A percentile compares a stretch with the other conserved stretches of the same genome.
Conservation (phyloP, 139 green algal genomes). For the Micractinium conductrix region DNA sequence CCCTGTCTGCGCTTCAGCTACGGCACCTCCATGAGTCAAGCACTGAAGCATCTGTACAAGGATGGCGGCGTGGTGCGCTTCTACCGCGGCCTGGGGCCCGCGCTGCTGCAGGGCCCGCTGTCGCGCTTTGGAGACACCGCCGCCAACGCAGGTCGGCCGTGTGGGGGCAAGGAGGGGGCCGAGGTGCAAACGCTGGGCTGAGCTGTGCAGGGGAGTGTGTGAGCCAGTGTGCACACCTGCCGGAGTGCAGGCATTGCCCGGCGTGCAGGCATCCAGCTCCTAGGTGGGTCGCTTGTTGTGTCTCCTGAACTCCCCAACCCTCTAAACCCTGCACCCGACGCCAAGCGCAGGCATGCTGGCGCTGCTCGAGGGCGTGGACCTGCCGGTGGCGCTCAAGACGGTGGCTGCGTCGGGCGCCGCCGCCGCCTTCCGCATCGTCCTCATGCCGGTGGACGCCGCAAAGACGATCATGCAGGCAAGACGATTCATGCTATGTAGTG, state of each 20-base stretch:
- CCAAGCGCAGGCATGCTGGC: constrained; percentile 79
- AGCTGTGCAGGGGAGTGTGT: too few species aligned
- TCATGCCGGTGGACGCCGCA: constrained; percentile 92
- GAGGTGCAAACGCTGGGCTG: too few species aligned
- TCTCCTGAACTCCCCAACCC: too few species aligned
- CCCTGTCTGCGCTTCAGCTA: background rate
- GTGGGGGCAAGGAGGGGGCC: too few species aligned
- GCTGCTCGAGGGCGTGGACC: constrained; percentile 71
- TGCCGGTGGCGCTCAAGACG: constrained; percentile 84
- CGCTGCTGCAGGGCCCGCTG: constrained; percentile 88
- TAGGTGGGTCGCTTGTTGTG: background rate
- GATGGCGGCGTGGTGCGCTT: constrained; percentile 92
- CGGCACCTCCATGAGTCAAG: constrained; percentile 72
- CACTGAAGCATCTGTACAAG: constrained; percentile 79
- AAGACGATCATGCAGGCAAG: constrained; percentile 91
- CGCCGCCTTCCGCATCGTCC: constrained; percentile 84
- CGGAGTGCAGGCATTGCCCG: too few species aligned
- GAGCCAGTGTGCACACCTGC: too few species aligned
- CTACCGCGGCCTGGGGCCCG: constrained; percentile 87
- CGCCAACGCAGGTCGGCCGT: constrained; percentile 74
- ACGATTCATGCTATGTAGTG: too few species aligned
- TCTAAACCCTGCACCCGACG: too few species aligned
- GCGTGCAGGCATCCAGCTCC: too few species aligned
- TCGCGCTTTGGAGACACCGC: constrained; percentile 94
- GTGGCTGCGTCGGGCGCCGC: constrained; percentile 72